Evolutionary conservation across 1,284 basidiomycete genomes (phyloP).

Genomic region (Phellopilus nigrolimitatus): DNA sequence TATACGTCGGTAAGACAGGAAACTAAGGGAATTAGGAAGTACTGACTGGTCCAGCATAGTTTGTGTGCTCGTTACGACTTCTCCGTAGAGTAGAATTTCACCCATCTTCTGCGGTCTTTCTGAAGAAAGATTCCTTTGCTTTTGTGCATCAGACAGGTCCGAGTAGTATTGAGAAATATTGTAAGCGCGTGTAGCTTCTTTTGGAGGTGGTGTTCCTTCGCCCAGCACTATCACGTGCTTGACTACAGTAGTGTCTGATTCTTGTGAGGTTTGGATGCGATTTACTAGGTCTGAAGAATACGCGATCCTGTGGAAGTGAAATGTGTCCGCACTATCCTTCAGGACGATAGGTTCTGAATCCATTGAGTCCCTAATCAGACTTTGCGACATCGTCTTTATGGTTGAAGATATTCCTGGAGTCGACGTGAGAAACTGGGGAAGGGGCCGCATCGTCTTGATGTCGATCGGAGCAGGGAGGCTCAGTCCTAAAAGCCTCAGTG

Average conservation of each 20-base stretch:
- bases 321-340: conserved; percentile 15
- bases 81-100: conserved; percentile 79
- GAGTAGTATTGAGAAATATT: conserved; percentile 47
- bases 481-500: conserved; percentile 45
- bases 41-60: conserved; percentile 89
- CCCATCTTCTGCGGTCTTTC: conserved; percentile 47
- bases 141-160: conserved; percentile 25
- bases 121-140: conserved; percentile 4
- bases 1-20: neutral
- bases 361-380: conserved; percentile 24
- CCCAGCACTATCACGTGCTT: conserved; percentile 44
- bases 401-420: conserved; percentile 35
- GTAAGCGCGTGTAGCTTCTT: conserved; percentile 51
- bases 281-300: conserved; percentile 1
- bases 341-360: conserved; percentile 13
- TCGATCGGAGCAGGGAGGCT: neutral
- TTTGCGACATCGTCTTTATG: conserved; percentile 34
- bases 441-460: conserved; percentile 27
- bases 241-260: conserved; percentile 34
- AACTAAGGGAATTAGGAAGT: neutral
- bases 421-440: conserved; percentile 51
- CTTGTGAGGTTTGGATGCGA: conserved; percentile 36
- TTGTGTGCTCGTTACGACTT: conserved; percentile 92
- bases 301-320: conserved; percentile 11
- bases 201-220: conserved; percentile 38